A percentile compares a stretch with the other conserved stretches of the same genome.
phyloP scores from a whole-genome alignment of 2,329 filamentous ascomycete species.

The Dactylellina cionopaga region DNA sequence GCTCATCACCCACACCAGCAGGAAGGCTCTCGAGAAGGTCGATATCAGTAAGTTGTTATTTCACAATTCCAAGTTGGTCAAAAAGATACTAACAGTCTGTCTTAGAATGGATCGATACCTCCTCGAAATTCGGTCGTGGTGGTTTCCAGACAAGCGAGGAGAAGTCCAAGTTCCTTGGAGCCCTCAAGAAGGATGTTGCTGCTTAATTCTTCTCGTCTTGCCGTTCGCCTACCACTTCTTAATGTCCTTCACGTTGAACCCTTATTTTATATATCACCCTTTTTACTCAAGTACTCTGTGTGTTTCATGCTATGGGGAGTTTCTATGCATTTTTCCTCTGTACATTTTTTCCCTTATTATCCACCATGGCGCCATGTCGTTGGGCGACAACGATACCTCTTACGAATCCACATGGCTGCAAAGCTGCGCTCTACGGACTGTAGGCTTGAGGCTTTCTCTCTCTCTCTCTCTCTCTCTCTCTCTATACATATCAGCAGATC shows the following conservation, averaged over 20 bases:
- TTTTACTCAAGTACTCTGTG: slow-evolving; percentile 33
- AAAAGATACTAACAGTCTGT: slow-evolving; percentile 13
- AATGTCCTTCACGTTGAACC: slow-evolving; percentile 54
- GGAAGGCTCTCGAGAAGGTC: slow-evolving; percentile 97
- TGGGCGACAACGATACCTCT: slow-evolving; percentile 43
- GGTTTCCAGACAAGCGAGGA: slow-evolving; percentile 98
- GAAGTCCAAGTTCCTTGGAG: slow-evolving; percentile 97
- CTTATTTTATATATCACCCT: slow-evolving; percentile 27
- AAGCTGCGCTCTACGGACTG: no score
- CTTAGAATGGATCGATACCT: slow-evolving; percentile 98
- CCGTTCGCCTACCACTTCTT: slow-evolving; percentile 58
- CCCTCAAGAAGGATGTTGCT: slow-evolving; percentile 96
- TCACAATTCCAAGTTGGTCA: not conserved
- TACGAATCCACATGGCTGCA: slow-evolving; percentile 35
- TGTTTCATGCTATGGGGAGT: slow-evolving; percentile 51
- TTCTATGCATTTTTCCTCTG: slow-evolving; percentile 36
- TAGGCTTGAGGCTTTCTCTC: no score
- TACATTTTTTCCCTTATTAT: slow-evolving; percentile 48
- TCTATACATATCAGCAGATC: slow-evolving; percentile 22
- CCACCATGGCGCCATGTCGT: slow-evolving; percentile 29
- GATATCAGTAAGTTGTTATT: slow-evolving; percentile 72
- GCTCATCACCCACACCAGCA: slow-evolving; percentile 95
- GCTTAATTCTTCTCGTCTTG: slow-evolving; percentile 62
- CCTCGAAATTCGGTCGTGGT: slow-evolving; percentile 99
- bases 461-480: no score